Evolutionary conservation across 1,284 basidiomycete species (phyloP).

Genomic region (Xanthoconium separans): DNA sequence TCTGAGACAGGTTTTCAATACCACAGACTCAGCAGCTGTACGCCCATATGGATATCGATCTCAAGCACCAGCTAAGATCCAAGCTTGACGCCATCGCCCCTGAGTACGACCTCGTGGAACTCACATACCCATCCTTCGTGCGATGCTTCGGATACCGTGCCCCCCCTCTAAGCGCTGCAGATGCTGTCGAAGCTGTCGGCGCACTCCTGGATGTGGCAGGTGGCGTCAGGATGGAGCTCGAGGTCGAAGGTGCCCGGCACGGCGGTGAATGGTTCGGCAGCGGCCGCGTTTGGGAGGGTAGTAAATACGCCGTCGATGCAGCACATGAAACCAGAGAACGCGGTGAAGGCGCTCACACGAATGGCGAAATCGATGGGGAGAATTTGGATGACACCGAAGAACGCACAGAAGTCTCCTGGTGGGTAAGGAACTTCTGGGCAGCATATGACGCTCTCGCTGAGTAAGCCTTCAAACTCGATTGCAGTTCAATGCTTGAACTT

Average conservation of each 20-base stretch:
- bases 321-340: conserved; percentile 42
- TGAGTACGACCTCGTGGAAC: conserved; percentile 95
- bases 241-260: conserved; percentile 77
- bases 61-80: conserved; percentile 79
- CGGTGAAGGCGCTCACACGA: conserved; percentile 20
- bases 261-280: conserved; percentile 92
- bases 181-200: conserved; percentile 88
- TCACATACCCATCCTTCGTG: conserved; percentile 91
- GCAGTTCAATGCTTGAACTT: not conserved
- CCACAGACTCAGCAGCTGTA: conserved; percentile 92
- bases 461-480: conserved; percentile 49
- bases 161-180: conserved; percentile 86
- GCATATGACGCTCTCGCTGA: conserved; percentile 88
- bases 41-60: conserved; percentile 93
- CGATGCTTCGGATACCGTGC: conserved; percentile 89
- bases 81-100: conserved; percentile 92
- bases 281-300: conserved; percentile 58
- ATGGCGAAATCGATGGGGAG: conserved; percentile 31
- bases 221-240: conserved; percentile 87
- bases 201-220: conserved; percentile 91
- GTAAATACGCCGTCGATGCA: conserved; percentile 43
- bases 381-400: conserved; percentile 41
- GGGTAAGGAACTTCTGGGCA: conserved; percentile 90
- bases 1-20: conserved; percentile 75
- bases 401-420: conserved; percentile 65